These are phyloP conservation scores for Candida broadrunensis DNA, from an alignment of 805 yeast genomes.

Conservation along the genomic window DNA sequence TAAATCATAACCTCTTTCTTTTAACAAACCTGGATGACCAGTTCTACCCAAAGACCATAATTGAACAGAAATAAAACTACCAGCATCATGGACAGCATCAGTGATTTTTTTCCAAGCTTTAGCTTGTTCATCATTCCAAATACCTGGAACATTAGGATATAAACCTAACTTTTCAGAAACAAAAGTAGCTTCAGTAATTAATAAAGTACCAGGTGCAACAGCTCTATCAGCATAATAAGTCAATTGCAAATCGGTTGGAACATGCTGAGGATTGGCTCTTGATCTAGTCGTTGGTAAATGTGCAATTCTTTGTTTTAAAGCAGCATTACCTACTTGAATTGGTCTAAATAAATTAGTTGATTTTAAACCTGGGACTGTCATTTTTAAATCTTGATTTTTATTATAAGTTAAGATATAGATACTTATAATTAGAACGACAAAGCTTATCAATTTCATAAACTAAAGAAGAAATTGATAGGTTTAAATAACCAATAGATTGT, in stretches of 20 bases:
- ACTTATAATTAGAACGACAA: too few relatives aligned
- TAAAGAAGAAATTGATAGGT: too few relatives aligned
- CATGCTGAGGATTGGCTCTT: constrained; percentile 17
- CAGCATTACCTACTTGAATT: constrained; percentile 28
- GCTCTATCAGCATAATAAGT: constrained; percentile 30
- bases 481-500: too few relatives aligned
- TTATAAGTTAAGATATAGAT: neutral
- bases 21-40: constrained; percentile 22
- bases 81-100: constrained; percentile 44
- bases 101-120: constrained; percentile 47
- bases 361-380: constrained; percentile 6
- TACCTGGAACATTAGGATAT: constrained; percentile 46
- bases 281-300: constrained; percentile 26
- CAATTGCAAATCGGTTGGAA: constrained; percentile 27
- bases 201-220: constrained; percentile 22
- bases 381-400: neutral
- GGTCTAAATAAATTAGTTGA: constrained; percentile 25
- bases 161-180: constrained; percentile 37
- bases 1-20: constrained; percentile 17
- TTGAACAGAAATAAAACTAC: constrained; percentile 45
- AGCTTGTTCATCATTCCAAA: constrained; percentile 46
- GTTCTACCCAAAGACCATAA: constrained; percentile 53
- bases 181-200: constrained; percentile 32
- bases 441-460: neutral
- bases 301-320: constrained; percentile 17